Evolutionary conservation across 768 basidiomycete species (phyloP), one percentile per base, ranked within the genome.

Genomic region (Russula lepida): DNA sequence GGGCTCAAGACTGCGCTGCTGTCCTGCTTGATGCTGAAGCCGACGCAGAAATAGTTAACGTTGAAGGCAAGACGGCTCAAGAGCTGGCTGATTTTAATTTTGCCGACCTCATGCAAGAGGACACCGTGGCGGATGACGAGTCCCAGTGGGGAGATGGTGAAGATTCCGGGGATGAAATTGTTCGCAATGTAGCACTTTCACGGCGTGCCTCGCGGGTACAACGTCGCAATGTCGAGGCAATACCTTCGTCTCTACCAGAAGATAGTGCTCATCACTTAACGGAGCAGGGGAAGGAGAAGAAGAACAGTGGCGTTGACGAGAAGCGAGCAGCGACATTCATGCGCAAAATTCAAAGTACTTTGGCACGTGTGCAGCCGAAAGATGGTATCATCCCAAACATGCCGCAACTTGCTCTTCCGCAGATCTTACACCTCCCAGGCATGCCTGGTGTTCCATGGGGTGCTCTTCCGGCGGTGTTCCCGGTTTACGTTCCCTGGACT

Each of bases 11-110:
- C 12, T 93, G 90, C 71, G 80, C 82, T 2, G 74, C 77, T 49
- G 72, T 86, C 6, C 76, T 99, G 32, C 68, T 95, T n/a, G 76
- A 80, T 12, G 91, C 84, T 32, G 92, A 92, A 32, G 95, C 95
- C 0, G 86, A 90, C 64, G 70, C 78, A 30, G 86, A 88, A 68
- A 82, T 92, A 52, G 89, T 92, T 56, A 81, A 91, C 64, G 80
- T 77, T 0, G 74, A 80, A 32, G 90, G 90, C 19, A 84, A 83
- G 73, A 89, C 84, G 4, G 77, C 91, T 5, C 77, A 78, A 33
- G 88, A 92, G 66, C 73, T 85, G 44, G 77, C 79, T 1, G 54
- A 68, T 4, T 75, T 75, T 43, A 77, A 78, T 62, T 79, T 86
- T 67, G 75, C 72, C 46, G 78, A 68, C 66, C 74, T 72, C 15